These are phyloP conservation scores for Cucumis hystrix DNA, from an alignment of 306 rosid genomes.

Conservation along the genomic window DNA sequence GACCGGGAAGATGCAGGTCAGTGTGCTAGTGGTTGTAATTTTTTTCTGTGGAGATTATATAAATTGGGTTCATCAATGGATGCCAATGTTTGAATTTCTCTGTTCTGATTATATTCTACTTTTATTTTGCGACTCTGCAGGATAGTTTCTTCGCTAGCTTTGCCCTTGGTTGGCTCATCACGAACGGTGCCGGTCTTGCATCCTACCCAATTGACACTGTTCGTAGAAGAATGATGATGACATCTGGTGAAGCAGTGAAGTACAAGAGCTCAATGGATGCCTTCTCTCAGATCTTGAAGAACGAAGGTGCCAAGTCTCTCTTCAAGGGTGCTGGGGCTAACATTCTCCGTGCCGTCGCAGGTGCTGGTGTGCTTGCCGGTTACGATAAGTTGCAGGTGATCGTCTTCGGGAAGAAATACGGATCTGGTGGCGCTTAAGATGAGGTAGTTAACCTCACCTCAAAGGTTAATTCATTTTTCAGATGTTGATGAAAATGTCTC, in stretches of 20 bases:
- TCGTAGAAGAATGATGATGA: slow-evolving; percentile 96
- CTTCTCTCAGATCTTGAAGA: slow-evolving; percentile 49
- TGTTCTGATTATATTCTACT: background rate
- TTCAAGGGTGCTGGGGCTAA: slow-evolving; percentile 92
- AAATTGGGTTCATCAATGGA: no score
- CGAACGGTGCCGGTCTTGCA: slow-evolving; percentile 78
- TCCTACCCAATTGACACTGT: slow-evolving; percentile 79
- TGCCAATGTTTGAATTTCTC: background rate
- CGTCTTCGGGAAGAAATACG: slow-evolving; percentile 78
- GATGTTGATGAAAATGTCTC: slow-evolving; percentile 78
- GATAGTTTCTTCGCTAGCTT: slow-evolving; percentile 87
- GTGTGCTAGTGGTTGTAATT: background rate
- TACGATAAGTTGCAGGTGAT: slow-evolving; percentile 76
- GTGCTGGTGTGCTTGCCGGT: slow-evolving; percentile 93
- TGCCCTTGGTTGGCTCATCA: slow-evolving; percentile 75
- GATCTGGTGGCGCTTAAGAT: slow-evolving; percentile 63
- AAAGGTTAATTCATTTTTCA: slow-evolving; percentile 13
- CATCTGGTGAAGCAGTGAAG: slow-evolving; percentile 90
- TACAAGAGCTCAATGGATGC: slow-evolving; percentile 70
- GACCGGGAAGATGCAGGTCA: slow-evolving; percentile 54
- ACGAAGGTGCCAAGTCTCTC: slow-evolving; percentile 74
- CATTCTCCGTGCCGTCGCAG: slow-evolving; percentile 84
- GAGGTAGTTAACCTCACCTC: background rate
- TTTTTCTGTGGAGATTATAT: no score
- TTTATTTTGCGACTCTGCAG: slow-evolving; percentile 18